Base-by-base conservation (phyloP, 768 basidiomycete species). In the Russula sp. region DNA sequence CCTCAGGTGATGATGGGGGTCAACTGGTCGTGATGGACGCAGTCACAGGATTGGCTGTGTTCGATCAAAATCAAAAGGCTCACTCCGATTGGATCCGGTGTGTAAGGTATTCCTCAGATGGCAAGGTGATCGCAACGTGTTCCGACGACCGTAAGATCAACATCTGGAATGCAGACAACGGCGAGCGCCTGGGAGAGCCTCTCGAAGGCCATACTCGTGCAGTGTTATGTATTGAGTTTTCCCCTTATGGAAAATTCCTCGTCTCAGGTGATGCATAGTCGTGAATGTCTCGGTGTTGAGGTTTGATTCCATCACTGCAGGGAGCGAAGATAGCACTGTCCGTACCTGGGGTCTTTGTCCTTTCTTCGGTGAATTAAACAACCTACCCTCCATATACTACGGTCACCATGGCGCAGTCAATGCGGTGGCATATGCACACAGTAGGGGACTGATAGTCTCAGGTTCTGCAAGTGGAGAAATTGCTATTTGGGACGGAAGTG, bases 361-460 rank as follows among this genome's bases (percentile, higher is more conserved):
- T 16, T 16, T 35, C 16, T 45, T 38, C 58, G 32, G 20, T 35
- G 46, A 43, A 34, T 42, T 59, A 32, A 38, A 45, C 43, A 59
- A 51, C 18, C 58, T 46, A 2, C 46, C 49, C 13, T 32, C 36
- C 8, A 42, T 34, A 1, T 60, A 60, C 34, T 34, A 4, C 34
- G 63, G 64, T 79, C 25, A 70, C 73, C 46, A n/a, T 5, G 34
- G 49, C 50, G 42, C 61, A 11, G 57, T 62, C 39, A 52, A 59
- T 25, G 35, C 49, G 0, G 61, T 62, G 20, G 29, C 60, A 25
- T 61, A 61, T 13, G 53, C 60, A 39, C 47, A 18, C 9, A 32
- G 41, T 29, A 47, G 54, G 1, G 39, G 22, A 16, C 32, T 48
- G 46, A 52, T 62, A 5, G 42, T 63, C 39, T 63, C 58, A 8